phyloP scores from a whole-genome alignment of 805 yeast species.

The Sugiyamaella chiloensis region DNA sequence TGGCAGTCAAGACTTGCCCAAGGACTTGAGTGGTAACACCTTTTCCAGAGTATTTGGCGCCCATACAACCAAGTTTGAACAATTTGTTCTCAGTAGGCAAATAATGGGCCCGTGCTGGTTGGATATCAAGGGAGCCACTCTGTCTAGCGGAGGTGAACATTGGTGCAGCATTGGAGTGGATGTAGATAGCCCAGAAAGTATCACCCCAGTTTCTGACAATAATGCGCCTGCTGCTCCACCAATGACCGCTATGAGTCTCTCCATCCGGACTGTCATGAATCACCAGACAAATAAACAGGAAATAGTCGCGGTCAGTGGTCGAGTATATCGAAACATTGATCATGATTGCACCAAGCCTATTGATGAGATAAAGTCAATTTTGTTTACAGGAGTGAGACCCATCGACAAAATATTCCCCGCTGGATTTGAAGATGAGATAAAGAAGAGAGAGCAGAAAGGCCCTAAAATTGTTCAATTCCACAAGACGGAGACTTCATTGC shows the following conservation, averaged over 20 bases:
- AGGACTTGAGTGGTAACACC: conserved; percentile 61
- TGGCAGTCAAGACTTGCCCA: conserved; percentile 43
- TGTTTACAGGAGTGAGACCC: conserved; percentile 78
- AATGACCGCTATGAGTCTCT: conserved; percentile 66
- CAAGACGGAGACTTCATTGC: conserved; percentile 68
- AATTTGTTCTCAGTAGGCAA: conserved; percentile 75
- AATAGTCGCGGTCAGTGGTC: conserved; percentile 74
- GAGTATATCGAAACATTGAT: conserved; percentile 64
- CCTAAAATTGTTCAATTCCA: conserved; percentile 48
- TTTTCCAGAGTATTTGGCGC: conserved; percentile 80
- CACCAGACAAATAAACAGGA: conserved; percentile 76
- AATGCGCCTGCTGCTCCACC: conserved; percentile 52
- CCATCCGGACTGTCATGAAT: conserved; percentile 80
- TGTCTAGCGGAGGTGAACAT: conserved; percentile 48
- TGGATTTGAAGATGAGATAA: conserved; percentile 54
- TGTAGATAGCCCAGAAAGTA: conserved; percentile 39
- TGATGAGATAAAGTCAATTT: conserved; percentile 54
- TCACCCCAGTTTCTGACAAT: conserved; percentile 45
- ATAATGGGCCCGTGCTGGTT: conserved; percentile 99
- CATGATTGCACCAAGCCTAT: conserved; percentile 75
- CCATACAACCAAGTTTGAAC: conserved; percentile 69
- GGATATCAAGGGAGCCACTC: conserved; percentile 62
- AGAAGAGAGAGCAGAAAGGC: conserved; percentile 47
- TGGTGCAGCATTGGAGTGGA: conserved; percentile 79
- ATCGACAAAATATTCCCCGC: conserved; percentile 63